Base-by-base conservation (phyloP, 2,329 filamentous ascomycete genomes). In the Fusarium xyrophilum region DNA sequence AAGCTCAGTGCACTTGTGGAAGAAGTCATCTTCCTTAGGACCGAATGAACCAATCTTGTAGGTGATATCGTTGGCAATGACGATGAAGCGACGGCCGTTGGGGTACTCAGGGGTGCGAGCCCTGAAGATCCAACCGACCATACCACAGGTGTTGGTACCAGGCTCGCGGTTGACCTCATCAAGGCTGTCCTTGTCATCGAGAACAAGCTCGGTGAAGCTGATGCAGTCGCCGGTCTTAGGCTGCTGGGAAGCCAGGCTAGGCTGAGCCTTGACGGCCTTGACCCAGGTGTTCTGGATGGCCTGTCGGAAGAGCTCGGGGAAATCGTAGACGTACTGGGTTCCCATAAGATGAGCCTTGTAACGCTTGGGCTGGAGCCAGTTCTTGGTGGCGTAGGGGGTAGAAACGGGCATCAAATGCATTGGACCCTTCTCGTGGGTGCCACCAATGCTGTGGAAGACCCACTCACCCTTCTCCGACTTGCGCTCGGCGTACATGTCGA, bases 271-370 rank as follows among this genome's bases (percentile, higher is more conserved):
- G 69, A 92, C 86, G 59, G 89, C 89, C 79, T 90, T 90, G 76
- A 84, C 82, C 96, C 96, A 99, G 81, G 88, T 92, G 85, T 97
- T 97, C 84, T 97, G 93, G 77, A 97, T 93, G 44, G 96, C 93
- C 82, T 98, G 96, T 77, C 96, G 89, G 91, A 99, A 99, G 50
- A 99, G 89, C 86, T 99, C 96, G 32, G 96, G 96, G 91, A 99
- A 99, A 81, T 99, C 96, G 79, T 99, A 99, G 56, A 98, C 96
- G 79, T 97, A 99, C 82, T 99, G 96, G 30, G 96, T 99, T 69
- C 96, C 96, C 94, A 99, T 97, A 67, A 98, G 85, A 79, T 99
- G 96, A 72, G 96, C 96, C 90, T 97, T 97, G 89, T 99, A 98
- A 74, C 96, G 90, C 89, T 98, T 98, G 67, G 96, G 96, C 83